Conservation (phyloP, 2,329 filamentous ascomycete genomes). For the Curvularia sp. region DNA sequence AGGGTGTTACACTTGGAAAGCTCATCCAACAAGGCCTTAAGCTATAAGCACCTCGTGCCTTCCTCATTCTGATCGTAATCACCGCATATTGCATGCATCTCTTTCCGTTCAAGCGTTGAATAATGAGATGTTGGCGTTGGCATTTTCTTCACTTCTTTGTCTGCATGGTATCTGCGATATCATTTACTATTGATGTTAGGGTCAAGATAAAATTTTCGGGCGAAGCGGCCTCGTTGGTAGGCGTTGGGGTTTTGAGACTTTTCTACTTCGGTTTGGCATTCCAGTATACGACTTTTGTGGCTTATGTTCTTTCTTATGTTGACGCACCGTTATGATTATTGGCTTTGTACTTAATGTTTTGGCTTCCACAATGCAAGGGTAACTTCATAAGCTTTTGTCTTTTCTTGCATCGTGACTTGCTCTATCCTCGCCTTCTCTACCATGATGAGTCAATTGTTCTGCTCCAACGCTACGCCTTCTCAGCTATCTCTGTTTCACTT, state of each 20-base stretch:
- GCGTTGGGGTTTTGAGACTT: constrained; percentile 6
- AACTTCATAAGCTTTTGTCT: constrained; percentile 15
- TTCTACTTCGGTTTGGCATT: constrained; percentile 7
- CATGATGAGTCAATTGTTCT: neutral
- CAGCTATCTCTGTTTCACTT: neutral
- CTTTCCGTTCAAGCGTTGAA: constrained; percentile 45
- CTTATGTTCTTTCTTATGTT: constrained; percentile 13
- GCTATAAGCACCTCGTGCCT: constrained; percentile 28
- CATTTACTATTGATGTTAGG: neutral
- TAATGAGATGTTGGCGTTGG: constrained; percentile 42
- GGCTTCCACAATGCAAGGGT: constrained; percentile 27
- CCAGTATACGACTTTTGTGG: constrained; percentile 10
- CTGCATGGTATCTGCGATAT: constrained; percentile 21
- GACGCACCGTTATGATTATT: constrained; percentile 14
- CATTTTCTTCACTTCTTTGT: constrained; percentile 16
- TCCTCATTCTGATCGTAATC: constrained; percentile 20
- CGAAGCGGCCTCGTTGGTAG: neutral
- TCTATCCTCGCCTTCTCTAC: neutral
- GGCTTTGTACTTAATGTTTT: constrained; percentile 19
- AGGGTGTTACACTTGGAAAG: constrained; percentile 53
- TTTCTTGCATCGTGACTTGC: neutral
- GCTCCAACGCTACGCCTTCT: neutral
- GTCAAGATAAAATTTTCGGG: neutral
- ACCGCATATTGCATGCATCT: constrained; percentile 41
- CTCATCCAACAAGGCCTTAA: constrained; percentile 55